These are phyloP conservation scores for Penicillium vulpinum DNA, from an alignment of 2,329 filamentous ascomycete species.

Conservation along the genomic window DNA sequence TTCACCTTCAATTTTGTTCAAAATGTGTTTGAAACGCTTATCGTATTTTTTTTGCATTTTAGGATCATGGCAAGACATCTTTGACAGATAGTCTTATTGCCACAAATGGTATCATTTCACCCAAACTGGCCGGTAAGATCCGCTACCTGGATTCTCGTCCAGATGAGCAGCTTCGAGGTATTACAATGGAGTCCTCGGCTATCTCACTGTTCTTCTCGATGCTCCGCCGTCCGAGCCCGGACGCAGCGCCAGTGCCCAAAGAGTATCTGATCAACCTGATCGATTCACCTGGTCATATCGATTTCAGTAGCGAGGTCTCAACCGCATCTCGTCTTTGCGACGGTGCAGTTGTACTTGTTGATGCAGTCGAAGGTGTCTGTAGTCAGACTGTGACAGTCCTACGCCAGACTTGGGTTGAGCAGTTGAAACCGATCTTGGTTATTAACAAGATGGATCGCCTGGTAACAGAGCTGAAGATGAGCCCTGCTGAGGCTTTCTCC, in stretches of 20 bases:
- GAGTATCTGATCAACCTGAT: conserved; percentile 98
- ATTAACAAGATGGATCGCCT: conserved; percentile 99
- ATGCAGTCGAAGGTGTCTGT: conserved; percentile 96
- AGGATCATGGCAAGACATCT: conserved; percentile 97
- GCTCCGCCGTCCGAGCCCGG: conserved; percentile 69
- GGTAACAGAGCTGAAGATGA: conserved; percentile 93
- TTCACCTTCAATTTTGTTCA: background rate
- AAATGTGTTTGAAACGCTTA: background rate
- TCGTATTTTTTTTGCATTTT: conserved; percentile 14
- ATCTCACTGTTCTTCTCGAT: conserved; percentile 97
- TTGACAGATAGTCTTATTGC: conserved; percentile 93
- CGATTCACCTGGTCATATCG: conserved; percentile 96
- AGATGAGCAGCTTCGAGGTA: conserved; percentile 92
- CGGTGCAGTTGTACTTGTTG: conserved; percentile 89
- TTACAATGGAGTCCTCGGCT: conserved; percentile 99
- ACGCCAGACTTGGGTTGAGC: conserved; percentile 91
- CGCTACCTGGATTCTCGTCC: conserved; percentile 94
- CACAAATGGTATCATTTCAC: conserved; percentile 98
- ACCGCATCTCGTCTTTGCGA: conserved; percentile 93
- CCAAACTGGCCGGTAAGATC: conserved; percentile 96
- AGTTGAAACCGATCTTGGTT: conserved; percentile 88
- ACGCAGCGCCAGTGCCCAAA: conserved; percentile 68
- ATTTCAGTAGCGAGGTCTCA: conserved; percentile 97
- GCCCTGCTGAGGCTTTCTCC: conserved; percentile 79
- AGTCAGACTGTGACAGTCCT: conserved; percentile 97